These are phyloP conservation scores for Mycothermus thermophilus DNA, from an alignment of 495 filamentous ascomycete genomes.

Conservation along the genomic window DNA sequence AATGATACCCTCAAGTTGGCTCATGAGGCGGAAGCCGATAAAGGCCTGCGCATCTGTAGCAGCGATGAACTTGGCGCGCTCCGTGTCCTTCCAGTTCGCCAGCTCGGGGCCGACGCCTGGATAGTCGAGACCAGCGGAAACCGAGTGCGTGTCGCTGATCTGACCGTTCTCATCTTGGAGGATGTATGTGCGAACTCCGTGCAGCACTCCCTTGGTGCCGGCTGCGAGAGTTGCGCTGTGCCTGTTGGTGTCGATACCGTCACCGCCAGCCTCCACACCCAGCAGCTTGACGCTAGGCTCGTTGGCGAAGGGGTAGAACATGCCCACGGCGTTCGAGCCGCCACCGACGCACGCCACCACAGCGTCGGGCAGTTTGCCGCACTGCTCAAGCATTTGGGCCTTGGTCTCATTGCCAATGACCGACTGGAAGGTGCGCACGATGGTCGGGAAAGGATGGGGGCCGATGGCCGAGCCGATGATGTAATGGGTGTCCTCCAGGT, in stretches of 20 bases:
- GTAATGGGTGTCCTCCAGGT: conserved; percentile 84
- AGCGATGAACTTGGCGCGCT: conserved; percentile 75
- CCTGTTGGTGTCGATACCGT: conserved; percentile 75
- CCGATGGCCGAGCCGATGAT: conserved; percentile 93
- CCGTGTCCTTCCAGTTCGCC: conserved; percentile 76
- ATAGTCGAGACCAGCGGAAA: conserved; percentile 96
- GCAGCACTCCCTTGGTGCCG: conserved; percentile 81
- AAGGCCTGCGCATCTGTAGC: conserved; percentile 90
- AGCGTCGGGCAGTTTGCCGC: conserved; percentile 83
- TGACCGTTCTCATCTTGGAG: conserved; percentile 86
- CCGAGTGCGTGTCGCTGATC: conserved; percentile 85
- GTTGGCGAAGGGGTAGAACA: conserved; percentile 91
- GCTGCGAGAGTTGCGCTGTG: conserved; percentile 82
- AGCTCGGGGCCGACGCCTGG: conserved; percentile 93
- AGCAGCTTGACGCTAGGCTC: conserved; percentile 76
- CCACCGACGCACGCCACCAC: conserved; percentile 95
- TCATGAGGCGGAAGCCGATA: conserved; percentile 69
- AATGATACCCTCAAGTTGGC: conserved; percentile 87
- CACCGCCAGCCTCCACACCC: conserved; percentile 93
- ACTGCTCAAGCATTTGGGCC: conserved; percentile 64
- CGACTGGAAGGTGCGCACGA: conserved; percentile 88
- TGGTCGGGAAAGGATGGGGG: conserved; percentile 89
- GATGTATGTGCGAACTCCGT: conserved; percentile 91
- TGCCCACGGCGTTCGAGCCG: conserved; percentile 79
- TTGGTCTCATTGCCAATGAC: conserved; percentile 91